Percentiles rank a stretch among this genome's conserved stretches.
phyloP scores from a whole-genome alignment of 352 stramenopile genomes.

The Peronospora belbahrii region DNA sequence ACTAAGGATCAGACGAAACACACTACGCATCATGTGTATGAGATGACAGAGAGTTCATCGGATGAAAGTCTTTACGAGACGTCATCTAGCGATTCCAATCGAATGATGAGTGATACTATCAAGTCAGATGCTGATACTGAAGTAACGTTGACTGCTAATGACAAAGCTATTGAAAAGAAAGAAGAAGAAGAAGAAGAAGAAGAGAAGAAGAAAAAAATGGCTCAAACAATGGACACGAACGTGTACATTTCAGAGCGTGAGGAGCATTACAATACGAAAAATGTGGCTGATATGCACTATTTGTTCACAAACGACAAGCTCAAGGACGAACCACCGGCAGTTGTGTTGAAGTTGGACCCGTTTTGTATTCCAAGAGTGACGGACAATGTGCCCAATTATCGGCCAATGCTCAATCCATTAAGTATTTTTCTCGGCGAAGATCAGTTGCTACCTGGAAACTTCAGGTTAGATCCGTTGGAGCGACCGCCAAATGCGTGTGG shows the following conservation, averaged over 20 bases:
- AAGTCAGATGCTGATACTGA: neutral
- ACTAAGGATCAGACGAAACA: constrained; percentile 3
- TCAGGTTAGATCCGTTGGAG: constrained; percentile 49
- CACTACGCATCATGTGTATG: constrained; percentile 20
- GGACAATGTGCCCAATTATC: constrained; percentile 66
- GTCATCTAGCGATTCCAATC: neutral
- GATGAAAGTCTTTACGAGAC: constrained; percentile 25
- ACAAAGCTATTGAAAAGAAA: neutral
- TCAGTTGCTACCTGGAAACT: constrained; percentile 58
- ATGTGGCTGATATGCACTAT: constrained; percentile 46
- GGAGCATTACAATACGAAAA: constrained; percentile 26
- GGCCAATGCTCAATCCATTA: constrained; percentile 57
- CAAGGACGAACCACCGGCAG: constrained; percentile 39
- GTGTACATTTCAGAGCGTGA: constrained; percentile 18
- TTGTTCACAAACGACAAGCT: constrained; percentile 63
- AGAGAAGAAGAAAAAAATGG: constrained; percentile 4
- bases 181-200: constrained; percentile 7
- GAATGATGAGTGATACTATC: neutral
- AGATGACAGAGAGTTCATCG: constrained; percentile 34
- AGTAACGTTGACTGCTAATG: constrained; percentile 1
- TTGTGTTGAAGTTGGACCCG: constrained; percentile 47
- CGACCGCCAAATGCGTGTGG: constrained; percentile 8
- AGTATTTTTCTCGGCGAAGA: constrained; percentile 65
- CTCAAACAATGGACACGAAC: constrained; percentile 12
- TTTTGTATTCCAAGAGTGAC: constrained; percentile 69